Evolutionary conservation across 2,329 filamentous ascomycete species (phyloP).

Genomic region (Ophiostoma sp.): DNA sequence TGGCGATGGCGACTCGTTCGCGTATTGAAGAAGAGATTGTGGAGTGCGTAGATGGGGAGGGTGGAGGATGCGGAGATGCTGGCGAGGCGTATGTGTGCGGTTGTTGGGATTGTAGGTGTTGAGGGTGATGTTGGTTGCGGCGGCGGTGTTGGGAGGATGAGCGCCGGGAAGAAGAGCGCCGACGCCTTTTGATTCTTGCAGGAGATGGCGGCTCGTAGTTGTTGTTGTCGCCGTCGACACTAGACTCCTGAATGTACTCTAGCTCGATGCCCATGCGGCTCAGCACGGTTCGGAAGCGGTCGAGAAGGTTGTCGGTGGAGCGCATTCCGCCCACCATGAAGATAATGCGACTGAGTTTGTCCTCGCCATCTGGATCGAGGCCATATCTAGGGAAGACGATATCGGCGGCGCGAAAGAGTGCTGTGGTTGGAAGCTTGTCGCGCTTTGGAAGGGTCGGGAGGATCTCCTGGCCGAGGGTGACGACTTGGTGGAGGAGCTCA

Average conservation of each 20-base stretch:
- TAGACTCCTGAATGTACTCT: conserved; percentile 46
- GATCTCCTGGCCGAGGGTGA: conserved; percentile 63
- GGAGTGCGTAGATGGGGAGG: conserved; percentile 16
- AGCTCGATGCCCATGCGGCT: conserved; percentile 65
- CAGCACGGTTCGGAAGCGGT: conserved; percentile 66
- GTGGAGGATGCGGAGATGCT: conserved; percentile 17
- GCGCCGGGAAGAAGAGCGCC: background rate
- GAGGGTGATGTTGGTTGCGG: background rate
- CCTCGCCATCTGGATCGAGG: conserved; percentile 64
- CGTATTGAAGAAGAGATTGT: conserved; percentile 17
- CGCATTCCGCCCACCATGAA: conserved; percentile 69
- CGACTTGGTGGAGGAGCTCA: conserved; percentile 69
- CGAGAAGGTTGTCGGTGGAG: conserved; percentile 51
- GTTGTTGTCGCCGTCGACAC: conserved; percentile 10
- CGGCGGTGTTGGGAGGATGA: conserved; percentile 3
- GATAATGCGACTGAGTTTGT: conserved; percentile 69
- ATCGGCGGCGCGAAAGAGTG: conserved; percentile 77
- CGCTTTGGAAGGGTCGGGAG: conserved; percentile 52
- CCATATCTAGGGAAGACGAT: conserved; percentile 65
- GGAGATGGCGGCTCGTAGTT: background rate
- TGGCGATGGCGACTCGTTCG: conserved; percentile 18
- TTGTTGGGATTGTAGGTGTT: background rate
- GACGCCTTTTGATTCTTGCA: background rate
- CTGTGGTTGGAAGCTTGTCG: conserved; percentile 64
- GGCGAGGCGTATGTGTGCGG: conserved; percentile 15